Evolutionary conservation across 2,329 filamentous ascomycete species (phyloP).

Genomic region (Penicillium hordei): DNA sequence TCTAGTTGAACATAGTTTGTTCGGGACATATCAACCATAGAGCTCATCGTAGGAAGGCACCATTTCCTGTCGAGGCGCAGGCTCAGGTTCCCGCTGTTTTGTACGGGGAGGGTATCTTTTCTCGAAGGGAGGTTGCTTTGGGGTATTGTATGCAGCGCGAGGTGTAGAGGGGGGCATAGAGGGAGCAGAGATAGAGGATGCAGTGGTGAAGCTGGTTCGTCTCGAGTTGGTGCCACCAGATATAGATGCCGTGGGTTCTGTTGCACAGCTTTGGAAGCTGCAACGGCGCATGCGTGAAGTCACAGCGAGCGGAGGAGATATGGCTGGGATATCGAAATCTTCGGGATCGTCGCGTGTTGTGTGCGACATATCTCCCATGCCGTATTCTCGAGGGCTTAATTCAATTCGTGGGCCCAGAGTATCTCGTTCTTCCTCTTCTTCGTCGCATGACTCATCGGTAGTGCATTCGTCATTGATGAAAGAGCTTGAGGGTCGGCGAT

Average conservation of each 20-base stretch:
- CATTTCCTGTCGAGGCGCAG: constrained; percentile 27
- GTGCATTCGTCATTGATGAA: background rate
- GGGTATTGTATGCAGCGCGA: constrained; percentile 19
- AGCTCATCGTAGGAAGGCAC: constrained; percentile 43
- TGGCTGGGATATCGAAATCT: constrained; percentile 28
- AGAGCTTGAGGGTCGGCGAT: background rate
- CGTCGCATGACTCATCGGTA: constrained; percentile 26
- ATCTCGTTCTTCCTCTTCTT: constrained; percentile 24
- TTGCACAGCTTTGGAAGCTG: constrained; percentile 34
- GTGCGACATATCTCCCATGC: constrained; percentile 9
- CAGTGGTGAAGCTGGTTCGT: constrained; percentile 36
- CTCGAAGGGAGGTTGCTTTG: constrained; percentile 15
- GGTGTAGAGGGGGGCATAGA: constrained; percentile 31
- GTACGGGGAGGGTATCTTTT: constrained; percentile 22
- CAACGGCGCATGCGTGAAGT: constrained; percentile 40
- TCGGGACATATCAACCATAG: constrained; percentile 31
- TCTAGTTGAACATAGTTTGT: background rate
- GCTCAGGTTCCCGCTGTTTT: constrained; percentile 24
- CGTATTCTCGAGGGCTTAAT: constrained; percentile 5
- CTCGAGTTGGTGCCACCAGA: constrained; percentile 32
- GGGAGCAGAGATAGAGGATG: constrained; percentile 26
- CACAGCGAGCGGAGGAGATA: constrained; percentile 38
- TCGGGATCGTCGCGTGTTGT: constrained; percentile 16
- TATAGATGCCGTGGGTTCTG: constrained; percentile 28
- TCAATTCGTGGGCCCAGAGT: constrained; percentile 9